Evolutionary conservation across 352 stramenopile species (phyloP).

Genomic region (Peronosclerospora sorghi): DNA sequence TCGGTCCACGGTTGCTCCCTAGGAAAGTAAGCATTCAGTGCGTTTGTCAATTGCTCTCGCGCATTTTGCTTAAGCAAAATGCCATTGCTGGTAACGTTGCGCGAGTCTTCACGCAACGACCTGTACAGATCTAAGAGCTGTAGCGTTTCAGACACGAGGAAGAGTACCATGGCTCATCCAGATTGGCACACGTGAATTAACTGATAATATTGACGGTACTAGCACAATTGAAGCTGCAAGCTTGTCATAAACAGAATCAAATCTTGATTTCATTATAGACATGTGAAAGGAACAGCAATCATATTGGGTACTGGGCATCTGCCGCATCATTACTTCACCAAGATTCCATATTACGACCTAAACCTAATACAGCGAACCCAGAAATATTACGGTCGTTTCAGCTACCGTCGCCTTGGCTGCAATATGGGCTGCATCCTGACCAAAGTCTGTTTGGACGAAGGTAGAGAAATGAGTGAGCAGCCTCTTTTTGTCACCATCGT

Average conservation of each 20-base stretch:
- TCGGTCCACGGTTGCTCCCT: conserved; percentile 32
- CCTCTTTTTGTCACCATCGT: not conserved
- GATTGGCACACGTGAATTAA: not conserved
- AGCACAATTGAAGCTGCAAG: not conserved
- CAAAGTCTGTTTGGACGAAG: conserved; percentile 36
- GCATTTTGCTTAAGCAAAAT: conserved; percentile 37
- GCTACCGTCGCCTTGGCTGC: not conserved
- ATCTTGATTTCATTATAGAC: too few relatives aligned
- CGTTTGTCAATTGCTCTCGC: conserved; percentile 29
- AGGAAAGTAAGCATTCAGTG: conserved; percentile 32
- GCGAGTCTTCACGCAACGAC: conserved; percentile 22
- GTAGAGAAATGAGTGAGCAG: not conserved
- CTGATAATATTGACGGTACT: not conserved
- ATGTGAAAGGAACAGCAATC: too few relatives aligned
- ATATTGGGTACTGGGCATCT: too few relatives aligned
- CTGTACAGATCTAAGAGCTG: conserved; percentile 43
- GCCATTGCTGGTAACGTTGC: conserved; percentile 37
- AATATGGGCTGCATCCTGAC: conserved; percentile 46
- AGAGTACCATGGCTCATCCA: conserved; percentile 34
- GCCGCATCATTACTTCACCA: too few relatives aligned
- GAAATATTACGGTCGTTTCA: not conserved
- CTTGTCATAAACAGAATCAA: not conserved
- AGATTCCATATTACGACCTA: too few relatives aligned
- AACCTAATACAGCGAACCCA: too few relatives aligned
- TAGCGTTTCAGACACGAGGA: conserved; percentile 37